Base-by-base conservation (phyloP, 345 rosid species). In the Eucalyptus sp. region DNA sequence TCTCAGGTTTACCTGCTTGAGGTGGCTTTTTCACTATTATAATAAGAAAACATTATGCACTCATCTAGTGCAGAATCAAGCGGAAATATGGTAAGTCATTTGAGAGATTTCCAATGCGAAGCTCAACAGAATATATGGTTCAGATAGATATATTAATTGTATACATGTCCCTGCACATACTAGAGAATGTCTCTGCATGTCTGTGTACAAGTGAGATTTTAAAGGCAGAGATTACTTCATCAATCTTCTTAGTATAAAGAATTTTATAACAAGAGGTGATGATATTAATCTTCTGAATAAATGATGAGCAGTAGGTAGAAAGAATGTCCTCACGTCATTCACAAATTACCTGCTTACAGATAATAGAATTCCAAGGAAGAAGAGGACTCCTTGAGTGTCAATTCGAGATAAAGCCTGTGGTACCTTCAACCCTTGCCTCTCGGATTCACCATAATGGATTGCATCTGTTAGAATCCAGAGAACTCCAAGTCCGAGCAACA, bases 401-500 rank as follows among this genome's bases (percentile, higher is more conserved):
- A 96, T 96, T 86, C 98, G 94, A 50, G 99, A 97, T 87, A 97
- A 93, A 86, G 99, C 99, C 91, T 97, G 99, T 25, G 99, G 99
- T 86, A 97, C 99, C 91, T 97, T 97, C 87, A 97, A 93, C 93
- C 88, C 92, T 91, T 97, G 97, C 91, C 98, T 92, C 91, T 96
- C 98, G 20, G 98, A 96, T 92, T 97, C 99, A 52, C 99, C 99
- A 86, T 92, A 96, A 91, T 96, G 99, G 92, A 97, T 96, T 86
- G 99, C 99, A 90, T 97, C 99, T 2, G 99, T 97, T 88, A 97
- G 95, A 92, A 96, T 93, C 99, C 99, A 97, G 29, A 97, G 98
- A 89, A 96, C 99, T 92, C 99, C 99, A 48, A 97, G 99, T 76
- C 99, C 99, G 37, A 97, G 93, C 89, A 97, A 94, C 91, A 97